Percentiles rank a stretch among this genome's conserved stretches.
Conservation (phyloP, 1,139 yeast species). For the Candida smagusa region DNA sequence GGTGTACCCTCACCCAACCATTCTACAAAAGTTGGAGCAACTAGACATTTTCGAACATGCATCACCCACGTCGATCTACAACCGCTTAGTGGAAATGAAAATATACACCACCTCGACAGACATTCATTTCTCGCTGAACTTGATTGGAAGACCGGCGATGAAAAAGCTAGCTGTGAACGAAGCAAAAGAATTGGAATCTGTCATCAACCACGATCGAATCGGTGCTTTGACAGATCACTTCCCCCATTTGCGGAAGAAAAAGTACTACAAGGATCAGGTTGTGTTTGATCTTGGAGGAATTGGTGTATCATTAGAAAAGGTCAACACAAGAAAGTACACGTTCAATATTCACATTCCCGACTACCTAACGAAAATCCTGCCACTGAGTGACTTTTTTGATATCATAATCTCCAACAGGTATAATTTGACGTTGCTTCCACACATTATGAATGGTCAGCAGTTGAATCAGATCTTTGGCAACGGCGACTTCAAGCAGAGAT, state of each 20-base stretch:
- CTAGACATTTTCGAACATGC: constrained; percentile 14
- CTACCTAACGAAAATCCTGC: constrained; percentile 29
- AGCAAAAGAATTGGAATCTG: constrained; percentile 15
- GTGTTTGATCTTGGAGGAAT: constrained; percentile 24
- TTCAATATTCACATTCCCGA: constrained; percentile 48
- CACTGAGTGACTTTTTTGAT: constrained; percentile 23
- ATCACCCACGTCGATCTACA: constrained; percentile 15
- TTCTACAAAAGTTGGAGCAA: constrained; percentile 14
- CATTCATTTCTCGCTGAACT: constrained; percentile 26
- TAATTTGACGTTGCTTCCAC: constrained; percentile 5
- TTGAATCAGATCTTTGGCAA: constrained; percentile 12
- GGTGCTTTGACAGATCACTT: constrained; percentile 20
- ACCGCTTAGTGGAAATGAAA: constrained; percentile 19
- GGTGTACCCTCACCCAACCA: constrained; percentile 33
- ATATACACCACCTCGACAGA: constrained; percentile 29
- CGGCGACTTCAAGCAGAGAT: constrained; percentile 7
- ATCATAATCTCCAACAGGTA: constrained; percentile 11
- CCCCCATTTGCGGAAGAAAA: constrained; percentile 24
- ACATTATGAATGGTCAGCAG: constrained; percentile 9
- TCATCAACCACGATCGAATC: constrained; percentile 4
- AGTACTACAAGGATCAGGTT: constrained; percentile 26
- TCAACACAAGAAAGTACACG: constrained; percentile 27
- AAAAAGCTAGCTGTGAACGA: constrained; percentile 20
- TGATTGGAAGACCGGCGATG: constrained; percentile 22
- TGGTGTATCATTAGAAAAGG: constrained; percentile 35